Evolutionary conservation across 768 basidiomycete genomes (phyloP).

Genomic region (Tulasnella sp.): DNA sequence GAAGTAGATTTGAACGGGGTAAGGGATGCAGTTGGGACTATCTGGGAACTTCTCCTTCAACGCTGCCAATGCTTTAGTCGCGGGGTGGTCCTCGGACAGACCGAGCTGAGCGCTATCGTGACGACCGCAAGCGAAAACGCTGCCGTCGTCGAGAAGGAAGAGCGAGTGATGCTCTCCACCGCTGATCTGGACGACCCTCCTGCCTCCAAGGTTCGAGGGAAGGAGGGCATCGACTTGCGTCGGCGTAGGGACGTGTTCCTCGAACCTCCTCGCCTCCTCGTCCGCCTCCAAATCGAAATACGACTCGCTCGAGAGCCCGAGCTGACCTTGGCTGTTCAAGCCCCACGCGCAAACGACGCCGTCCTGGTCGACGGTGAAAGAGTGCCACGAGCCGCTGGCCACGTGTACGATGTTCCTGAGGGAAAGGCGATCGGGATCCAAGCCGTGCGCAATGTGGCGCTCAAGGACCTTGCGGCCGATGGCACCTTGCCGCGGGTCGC

Average conservation of each 20-base stretch:
- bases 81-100: constrained; percentile 32
- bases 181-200: constrained; percentile 55
- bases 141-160: constrained; percentile 74
- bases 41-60: background rate
- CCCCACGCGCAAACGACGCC: constrained; percentile 94
- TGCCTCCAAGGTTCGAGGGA: constrained; percentile 47
- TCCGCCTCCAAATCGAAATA: constrained; percentile 44
- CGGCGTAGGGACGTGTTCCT: constrained; percentile 51
- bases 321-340: constrained; percentile 72
- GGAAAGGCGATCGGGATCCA: constrained; percentile 74
- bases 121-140: constrained; percentile 79
- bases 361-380: constrained; percentile 76
- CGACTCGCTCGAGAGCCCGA: constrained; percentile 31
- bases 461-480: constrained; percentile 84
- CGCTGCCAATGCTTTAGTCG: background rate
- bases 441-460: constrained; percentile 79
- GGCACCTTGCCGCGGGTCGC: constrained; percentile 82
- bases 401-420: constrained; percentile 63
- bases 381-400: constrained; percentile 76
- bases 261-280: constrained; percentile 22
- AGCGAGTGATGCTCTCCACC: constrained; percentile 86
- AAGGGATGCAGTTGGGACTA: background rate
- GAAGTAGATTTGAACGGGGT: constrained; percentile 26
- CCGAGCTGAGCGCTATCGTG: constrained; percentile 79
- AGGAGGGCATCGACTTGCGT: constrained; percentile 47